A percentile compares a stretch with the other conserved stretches of the same genome.
Evolutionary conservation across 73 alveolate species (phyloP).

Genomic region (Symbiodinium pilosum): DNA sequence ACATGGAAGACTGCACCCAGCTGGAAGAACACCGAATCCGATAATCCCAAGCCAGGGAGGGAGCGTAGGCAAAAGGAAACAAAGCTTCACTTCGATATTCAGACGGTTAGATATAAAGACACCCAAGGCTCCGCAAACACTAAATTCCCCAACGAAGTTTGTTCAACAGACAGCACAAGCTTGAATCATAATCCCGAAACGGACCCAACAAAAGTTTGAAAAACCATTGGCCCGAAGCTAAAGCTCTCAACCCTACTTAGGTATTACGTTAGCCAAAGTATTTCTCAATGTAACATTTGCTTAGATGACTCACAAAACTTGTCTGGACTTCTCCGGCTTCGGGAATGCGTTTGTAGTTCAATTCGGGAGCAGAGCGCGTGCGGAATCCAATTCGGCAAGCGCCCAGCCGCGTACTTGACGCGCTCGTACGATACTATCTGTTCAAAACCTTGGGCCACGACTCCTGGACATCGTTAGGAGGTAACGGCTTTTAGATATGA

Average conservation of each 20-base stretch:
- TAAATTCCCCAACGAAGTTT: too few relatives aligned
- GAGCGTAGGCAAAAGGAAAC: too few relatives aligned
- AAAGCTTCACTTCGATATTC: too few relatives aligned
- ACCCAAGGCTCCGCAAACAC: too few relatives aligned
- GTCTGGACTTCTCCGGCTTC: background rate
- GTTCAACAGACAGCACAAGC: background rate
- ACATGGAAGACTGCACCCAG: background rate
- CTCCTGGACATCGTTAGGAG: background rate
- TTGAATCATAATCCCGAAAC: too few relatives aligned
- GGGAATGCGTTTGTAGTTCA: background rate
- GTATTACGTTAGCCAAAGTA: background rate
- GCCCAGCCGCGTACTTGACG: background rate
- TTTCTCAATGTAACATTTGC: background rate
- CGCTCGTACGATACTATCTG: background rate
- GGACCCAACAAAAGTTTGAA: background rate
- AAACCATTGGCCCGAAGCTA: background rate
- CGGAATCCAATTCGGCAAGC: background rate
- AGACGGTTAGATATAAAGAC: too few relatives aligned
- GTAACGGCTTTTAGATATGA: background rate
- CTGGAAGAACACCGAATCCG: background rate
- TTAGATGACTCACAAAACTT: too few relatives aligned
- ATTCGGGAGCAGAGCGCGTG: background rate
- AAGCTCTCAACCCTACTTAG: background rate
- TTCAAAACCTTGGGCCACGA: background rate
- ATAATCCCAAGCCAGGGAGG: background rate